Evolutionary conservation across 345 rosid species (phyloP).

Genomic region (Limnanthes douglasii): DNA sequence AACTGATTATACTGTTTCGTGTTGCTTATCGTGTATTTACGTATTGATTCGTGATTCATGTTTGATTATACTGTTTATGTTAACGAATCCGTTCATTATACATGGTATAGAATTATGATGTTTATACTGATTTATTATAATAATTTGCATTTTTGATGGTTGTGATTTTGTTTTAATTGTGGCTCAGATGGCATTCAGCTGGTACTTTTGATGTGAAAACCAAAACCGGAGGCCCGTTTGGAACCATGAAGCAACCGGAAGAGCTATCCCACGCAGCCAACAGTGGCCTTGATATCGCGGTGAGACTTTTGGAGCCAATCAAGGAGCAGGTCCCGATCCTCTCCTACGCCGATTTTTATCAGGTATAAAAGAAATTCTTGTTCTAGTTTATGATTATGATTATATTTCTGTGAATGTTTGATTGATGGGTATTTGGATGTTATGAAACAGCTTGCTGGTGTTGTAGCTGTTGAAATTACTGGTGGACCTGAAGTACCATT

Average conservation of each 20-base stretch:
- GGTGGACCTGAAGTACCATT: constrained; percentile 94
- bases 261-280: constrained; percentile 74
- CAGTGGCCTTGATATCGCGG: constrained; percentile 82
- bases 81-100: background rate
- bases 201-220: constrained; percentile 65
- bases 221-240: constrained; percentile 83
- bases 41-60: too few relatives aligned
- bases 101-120: too few relatives aligned
- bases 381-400: background rate
- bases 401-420: background rate
- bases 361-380: constrained; percentile 14
- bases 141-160: background rate
- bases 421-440: background rate
- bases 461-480: constrained; percentile 68
- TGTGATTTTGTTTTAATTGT: constrained; percentile 1
- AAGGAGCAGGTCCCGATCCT: constrained; percentile 52
- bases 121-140: too few relatives aligned
- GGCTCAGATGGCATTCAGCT: constrained; percentile 96
- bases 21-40: too few relatives aligned
- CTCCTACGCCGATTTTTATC: constrained; percentile 72
- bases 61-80: background rate
- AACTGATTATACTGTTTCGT: too few relatives aligned
- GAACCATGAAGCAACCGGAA: constrained; percentile 54
- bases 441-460: constrained; percentile 52
- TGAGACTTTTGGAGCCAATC: constrained; percentile 61